Base-by-base conservation (phyloP, 2,329 filamentous ascomycete genomes). In the Diaporthe longicolla region DNA sequence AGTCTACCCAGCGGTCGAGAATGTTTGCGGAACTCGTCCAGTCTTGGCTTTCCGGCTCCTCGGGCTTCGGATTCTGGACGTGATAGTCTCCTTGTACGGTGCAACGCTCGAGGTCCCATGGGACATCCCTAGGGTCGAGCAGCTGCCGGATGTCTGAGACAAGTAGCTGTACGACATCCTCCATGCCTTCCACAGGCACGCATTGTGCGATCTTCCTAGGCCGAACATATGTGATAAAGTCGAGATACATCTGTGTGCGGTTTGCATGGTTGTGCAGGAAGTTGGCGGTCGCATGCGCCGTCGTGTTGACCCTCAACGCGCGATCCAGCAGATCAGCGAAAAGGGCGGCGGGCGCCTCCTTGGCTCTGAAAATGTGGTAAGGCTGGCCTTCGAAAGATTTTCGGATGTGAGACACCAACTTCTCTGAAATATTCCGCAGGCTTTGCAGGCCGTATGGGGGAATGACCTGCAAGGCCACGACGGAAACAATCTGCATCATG, bases 211-310 rank as follows among this genome's bases (percentile, higher is more conserved):
- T 84, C 79, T 92, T 92, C 61, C 90, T 88, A 13, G 89, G 85
- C 35, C 89, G 86, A 40, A 93, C 89, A 84, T 90, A 89, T 3
- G 87, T 91, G 54, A 95, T 91, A 92, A 95, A 98, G 80, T 99
- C 97, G 68, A 93, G 87, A 86, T 97, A 98, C 97, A 99, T 98
- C 80, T 97, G 93, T 77, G 97, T 95, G 71, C 97, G 91, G 81
- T 97, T 97, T 59, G 94, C 93, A 24, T 95, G 92, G 79, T 96
- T 94, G 10, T 94, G 94, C 17, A 99, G 88, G 89, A 98, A 95
- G 76, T 97, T 97, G 29, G 95, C 96, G 1, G 96, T 95, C 1
- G 97, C 95, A 80, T 98, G 96, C 2, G 97, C 97, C 26, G 96
- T 95, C 74, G 97, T 89, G 80, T 99, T 99, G 75, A 98, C 97